A percentile compares a stretch with the other conserved stretches of the same genome.
Conservation (phyloP, 2,329 filamentous ascomycete genomes). For the Sclerotinia nivalis region DNA sequence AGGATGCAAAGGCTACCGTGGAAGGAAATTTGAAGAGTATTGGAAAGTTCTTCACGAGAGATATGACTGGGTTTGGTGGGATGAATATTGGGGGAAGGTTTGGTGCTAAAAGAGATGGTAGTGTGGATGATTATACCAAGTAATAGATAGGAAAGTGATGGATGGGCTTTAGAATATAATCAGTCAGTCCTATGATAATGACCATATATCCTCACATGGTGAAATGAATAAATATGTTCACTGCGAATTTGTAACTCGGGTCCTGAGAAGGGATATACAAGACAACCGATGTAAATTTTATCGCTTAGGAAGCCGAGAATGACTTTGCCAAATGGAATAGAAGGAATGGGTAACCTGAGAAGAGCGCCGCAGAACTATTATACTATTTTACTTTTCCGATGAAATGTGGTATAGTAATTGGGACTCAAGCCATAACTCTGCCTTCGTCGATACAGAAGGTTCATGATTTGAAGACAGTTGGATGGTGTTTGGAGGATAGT, state of each 20-base stretch:
- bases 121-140: slow-evolving; percentile 32
- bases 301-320: neutral
- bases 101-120: slow-evolving; percentile 34
- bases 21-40: slow-evolving; percentile 96
- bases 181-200: neutral
- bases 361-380: neutral
- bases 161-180: slow-evolving; percentile 6
- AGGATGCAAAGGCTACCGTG: slow-evolving; percentile 65
- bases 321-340: neutral
- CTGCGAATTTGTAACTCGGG: neutral
- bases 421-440: neutral
- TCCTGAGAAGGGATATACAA: too few species aligned
- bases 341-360: neutral
- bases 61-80: slow-evolving; percentile 71
- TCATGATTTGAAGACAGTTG: neutral
- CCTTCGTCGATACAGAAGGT: neutral
- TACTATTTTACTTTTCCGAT: neutral
- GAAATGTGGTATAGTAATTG: neutral
- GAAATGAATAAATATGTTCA: neutral
- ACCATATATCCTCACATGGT: neutral
- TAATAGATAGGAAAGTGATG: slow-evolving; percentile 16
- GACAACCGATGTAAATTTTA: neutral
- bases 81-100: slow-evolving; percentile 63
- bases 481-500: neutral
- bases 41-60: slow-evolving; percentile 91